phyloP scores from a whole-genome alignment of 2,329 filamentous ascomycete species.

The Fusarium sp. region DNA sequence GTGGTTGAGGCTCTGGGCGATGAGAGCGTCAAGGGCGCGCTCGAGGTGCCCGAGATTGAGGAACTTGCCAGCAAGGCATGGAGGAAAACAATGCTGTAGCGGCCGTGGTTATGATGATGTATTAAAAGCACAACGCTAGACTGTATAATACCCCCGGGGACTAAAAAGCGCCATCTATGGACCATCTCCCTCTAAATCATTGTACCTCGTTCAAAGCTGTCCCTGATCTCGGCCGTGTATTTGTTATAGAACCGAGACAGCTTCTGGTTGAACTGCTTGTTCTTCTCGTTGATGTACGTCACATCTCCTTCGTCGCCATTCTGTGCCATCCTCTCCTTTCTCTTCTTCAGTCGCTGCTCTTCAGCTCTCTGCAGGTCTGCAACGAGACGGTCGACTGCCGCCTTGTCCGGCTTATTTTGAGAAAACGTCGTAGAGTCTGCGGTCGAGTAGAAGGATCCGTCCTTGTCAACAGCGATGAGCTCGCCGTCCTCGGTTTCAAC shows the following conservation, averaged over 20 bases:
- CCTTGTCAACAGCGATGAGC: conserved; percentile 89
- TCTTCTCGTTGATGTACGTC: conserved; percentile 99
- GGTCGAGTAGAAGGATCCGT: conserved; percentile 89
- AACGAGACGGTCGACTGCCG: conserved; percentile 86
- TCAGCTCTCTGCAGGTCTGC: conserved; percentile 87
- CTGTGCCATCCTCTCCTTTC: conserved; percentile 77
- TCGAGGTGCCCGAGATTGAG: conserved; percentile 83
- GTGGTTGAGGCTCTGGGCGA: conserved; percentile 87
- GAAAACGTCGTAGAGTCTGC: conserved; percentile 82
- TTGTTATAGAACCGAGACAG: conserved; percentile 96
- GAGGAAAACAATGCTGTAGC: conserved; percentile 87
- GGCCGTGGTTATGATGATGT: conserved; percentile 10
- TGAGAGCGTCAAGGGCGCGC: conserved; percentile 72
- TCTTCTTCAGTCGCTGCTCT: conserved; percentile 83
- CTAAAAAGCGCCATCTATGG: conserved; percentile 25
- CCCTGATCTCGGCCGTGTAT: conserved; percentile 95
- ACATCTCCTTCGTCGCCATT: conserved; percentile 89
- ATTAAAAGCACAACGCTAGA: conserved; percentile 43
- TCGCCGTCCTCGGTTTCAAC: conserved; percentile 96
- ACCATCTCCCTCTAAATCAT: conserved; percentile 70
- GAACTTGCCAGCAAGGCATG: conserved; percentile 80
- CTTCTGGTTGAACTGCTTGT: conserved; percentile 99
- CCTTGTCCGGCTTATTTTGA: conserved; percentile 85
- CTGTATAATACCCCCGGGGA: conserved; percentile 45
- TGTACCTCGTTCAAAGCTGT: conserved; percentile 96